Percentiles rank a stretch among this genome's conserved stretches.
These are phyloP conservation scores for Fusarium sp. DNA, from an alignment of 2,329 filamentous ascomycete species.

Conservation along the genomic window DNA sequence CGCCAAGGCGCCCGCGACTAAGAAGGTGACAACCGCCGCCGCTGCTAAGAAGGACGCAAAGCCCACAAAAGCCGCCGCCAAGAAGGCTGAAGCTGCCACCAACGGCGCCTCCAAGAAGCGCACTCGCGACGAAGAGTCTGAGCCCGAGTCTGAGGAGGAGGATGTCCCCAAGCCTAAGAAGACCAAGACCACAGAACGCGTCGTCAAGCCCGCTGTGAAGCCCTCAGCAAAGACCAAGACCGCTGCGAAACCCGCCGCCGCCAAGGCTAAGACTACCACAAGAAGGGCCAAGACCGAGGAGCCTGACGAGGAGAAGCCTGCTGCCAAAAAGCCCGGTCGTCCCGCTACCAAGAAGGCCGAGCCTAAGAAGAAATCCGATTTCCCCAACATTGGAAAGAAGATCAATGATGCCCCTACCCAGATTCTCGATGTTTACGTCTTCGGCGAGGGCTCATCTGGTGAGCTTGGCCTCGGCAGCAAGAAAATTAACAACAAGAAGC, in stretches of 20 bases:
- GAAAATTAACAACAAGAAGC: slow-evolving; percentile 69
- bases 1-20: slow-evolving; percentile 46
- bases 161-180: slow-evolving; percentile 49
- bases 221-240: slow-evolving; percentile 43
- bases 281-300: slow-evolving; percentile 58
- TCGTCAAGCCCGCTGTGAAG: slow-evolving; percentile 48
- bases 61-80: slow-evolving; percentile 39
- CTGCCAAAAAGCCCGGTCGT: slow-evolving; percentile 33
- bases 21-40: slow-evolving; percentile 44
- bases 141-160: slow-evolving; percentile 47
- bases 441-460: slow-evolving; percentile 82
- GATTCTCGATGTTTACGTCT: slow-evolving; percentile 80
- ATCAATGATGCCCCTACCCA: slow-evolving; percentile 75
- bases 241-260: slow-evolving; percentile 42
- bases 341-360: slow-evolving; percentile 36
- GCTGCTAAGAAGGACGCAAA: slow-evolving; percentile 45
- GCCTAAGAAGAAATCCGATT: slow-evolving; percentile 57
- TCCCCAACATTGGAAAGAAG: slow-evolving; percentile 69
- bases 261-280: slow-evolving; percentile 44
- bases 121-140: slow-evolving; percentile 44
- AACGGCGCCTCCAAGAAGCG: slow-evolving; percentile 49
- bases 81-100: slow-evolving; percentile 37
- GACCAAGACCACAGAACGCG: slow-evolving; percentile 44
- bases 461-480: slow-evolving; percentile 84
- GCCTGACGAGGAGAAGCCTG: slow-evolving; percentile 56